Evolutionary conservation across 164 flowering plant species (phyloP).

Genomic region (Buxus sempervirens): DNA sequence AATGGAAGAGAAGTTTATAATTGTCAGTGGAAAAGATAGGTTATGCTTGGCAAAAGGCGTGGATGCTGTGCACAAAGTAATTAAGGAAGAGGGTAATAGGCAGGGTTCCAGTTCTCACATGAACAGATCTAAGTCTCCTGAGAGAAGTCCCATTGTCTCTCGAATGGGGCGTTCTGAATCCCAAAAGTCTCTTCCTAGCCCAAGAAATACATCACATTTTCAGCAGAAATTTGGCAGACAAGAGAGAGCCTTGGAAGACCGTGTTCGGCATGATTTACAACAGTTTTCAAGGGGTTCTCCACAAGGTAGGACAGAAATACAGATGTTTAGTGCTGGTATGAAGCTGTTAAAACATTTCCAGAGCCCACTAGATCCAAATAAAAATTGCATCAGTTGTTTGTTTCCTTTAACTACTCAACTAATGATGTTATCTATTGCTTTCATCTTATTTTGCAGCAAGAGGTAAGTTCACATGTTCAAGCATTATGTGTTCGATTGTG

Average conservation of each 20-base stretch:
- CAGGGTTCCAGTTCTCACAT: conserved; percentile 49
- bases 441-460: conserved; percentile 69
- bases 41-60: conserved; percentile 80
- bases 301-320: conserved; percentile 80
- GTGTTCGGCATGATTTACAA: conserved; percentile 65
- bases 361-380: conserved; percentile 14
- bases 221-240: conserved; percentile 31
- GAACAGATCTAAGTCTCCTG: conserved; percentile 65
- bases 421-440: conserved; percentile 36
- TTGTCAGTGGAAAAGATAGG: conserved; percentile 94
- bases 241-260: conserved; percentile 69
- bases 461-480: conserved; percentile 88
- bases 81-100: conserved; percentile 64
- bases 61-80: conserved; percentile 89
- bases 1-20: conserved; percentile 88
- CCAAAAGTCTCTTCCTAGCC: conserved; percentile 56
- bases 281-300: conserved; percentile 67
- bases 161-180: conserved; percentile 53
- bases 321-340: conserved; percentile 31
- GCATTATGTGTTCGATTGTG: conserved; percentile 65
- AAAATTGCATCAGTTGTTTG: neutral
- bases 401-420: conserved; percentile 8
- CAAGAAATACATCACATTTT: conserved; percentile 27
- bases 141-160: conserved; percentile 46
- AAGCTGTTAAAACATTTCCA: conserved; percentile 44